Base-by-base conservation (phyloP, 2,329 filamentous ascomycete species). In the Chaetomiaceae sp. region DNA sequence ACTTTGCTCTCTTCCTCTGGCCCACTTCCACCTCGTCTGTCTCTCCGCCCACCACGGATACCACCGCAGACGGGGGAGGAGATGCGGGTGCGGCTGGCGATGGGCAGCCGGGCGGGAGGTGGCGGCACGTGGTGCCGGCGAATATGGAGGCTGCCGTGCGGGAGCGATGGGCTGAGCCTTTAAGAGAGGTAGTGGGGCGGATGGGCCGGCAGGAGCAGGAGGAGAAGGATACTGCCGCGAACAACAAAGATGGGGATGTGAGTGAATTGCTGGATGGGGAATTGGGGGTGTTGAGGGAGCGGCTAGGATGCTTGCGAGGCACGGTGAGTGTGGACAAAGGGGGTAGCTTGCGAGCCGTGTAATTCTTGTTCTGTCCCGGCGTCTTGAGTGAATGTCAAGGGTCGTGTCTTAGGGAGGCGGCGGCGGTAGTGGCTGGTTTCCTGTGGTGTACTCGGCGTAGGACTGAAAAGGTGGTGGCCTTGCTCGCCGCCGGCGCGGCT, bases 1-100 rank as follows among this genome's bases (percentile, higher is more conserved):
- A 83, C 55, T 81, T 84, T 60, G 72, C 74, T 7, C 70, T 77
- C 42, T 78, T 82, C 53, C 62, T 82, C 17, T 74, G 76, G 56
- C 11, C 39, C n/a, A 4, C 29, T 14, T 24, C 29, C 14, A 10
- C 39, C 11, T n/a, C 19, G 22, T 24, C 22, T 33, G 6, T 19
- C 14, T 17, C 24, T 30, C 6, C 36, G 17, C 27, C 9, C 1
- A 12, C n/a, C 2, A 27, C 36, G 17, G 27, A 6, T 1, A 12
- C n/a, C 2, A 27, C 4, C 10, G 38, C 14, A 10, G 19, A 18
- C 9, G 22, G 5, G 3, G 34, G 14, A 33, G 38, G 11, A 3
- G 34, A 24, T 15, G 19, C 17, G 6, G 22, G 22, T 24, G n/a
- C 22, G 22, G 40, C 29, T 14, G n/a, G n/a, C n/a, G 14, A 17